A percentile compares a stretch with the other conserved stretches of the same genome.
Evolutionary conservation across 2,329 filamentous ascomycete genomes (phyloP).

Genomic region (Ceratocystis smalleyi): DNA sequence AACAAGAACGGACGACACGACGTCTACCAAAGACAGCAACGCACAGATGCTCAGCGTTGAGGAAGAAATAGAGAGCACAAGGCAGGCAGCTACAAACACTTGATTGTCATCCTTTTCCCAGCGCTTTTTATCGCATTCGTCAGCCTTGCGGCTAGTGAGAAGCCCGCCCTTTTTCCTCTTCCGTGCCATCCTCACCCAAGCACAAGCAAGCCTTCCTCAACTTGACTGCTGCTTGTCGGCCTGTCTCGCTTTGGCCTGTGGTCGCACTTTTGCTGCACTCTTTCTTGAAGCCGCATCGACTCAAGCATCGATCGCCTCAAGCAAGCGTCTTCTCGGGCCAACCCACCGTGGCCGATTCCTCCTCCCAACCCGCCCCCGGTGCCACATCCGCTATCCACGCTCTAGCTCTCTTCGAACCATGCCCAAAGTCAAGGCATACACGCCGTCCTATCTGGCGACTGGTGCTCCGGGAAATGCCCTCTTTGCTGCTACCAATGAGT

Average conservation of each 20-base stretch:
- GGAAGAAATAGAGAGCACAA: background rate
- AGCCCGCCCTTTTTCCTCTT: background rate
- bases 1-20: no score
- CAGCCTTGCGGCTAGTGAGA: background rate
- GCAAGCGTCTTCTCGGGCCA: background rate
- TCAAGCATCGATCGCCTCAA: no score
- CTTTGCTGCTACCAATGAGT: constrained; percentile 40
- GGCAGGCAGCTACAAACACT: background rate
- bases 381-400: background rate
- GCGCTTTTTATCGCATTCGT: background rate
- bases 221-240: background rate
- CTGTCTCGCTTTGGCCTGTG: background rate
- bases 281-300: background rate
- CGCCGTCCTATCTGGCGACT: constrained; percentile 71
- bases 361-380: background rate
- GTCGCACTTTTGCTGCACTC: background rate
- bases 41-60: background rate
- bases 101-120: background rate
- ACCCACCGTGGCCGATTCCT: no score
- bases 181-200: background rate
- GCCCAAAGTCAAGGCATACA: constrained; percentile 75
- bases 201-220: background rate
- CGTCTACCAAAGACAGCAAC: background rate
- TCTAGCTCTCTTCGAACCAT: constrained; percentile 33
- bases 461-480: constrained; percentile 63